phyloP scores from a whole-genome alignment of 805 yeast genomes.

The Kodamaea leandrae region DNA sequence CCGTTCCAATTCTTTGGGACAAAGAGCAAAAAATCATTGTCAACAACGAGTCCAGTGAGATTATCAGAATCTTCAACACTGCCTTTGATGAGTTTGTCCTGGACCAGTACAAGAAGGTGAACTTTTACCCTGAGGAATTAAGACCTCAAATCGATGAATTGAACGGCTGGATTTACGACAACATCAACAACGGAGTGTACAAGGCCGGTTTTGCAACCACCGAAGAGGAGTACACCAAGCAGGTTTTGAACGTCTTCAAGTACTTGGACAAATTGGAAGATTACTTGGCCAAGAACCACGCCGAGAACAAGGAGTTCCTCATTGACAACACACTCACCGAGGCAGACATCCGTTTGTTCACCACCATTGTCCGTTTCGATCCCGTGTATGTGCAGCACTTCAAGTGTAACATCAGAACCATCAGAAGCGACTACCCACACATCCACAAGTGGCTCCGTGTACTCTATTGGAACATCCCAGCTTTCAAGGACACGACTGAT shows the following conservation, averaged over 20 bases:
- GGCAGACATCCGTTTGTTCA: conserved; percentile 83
- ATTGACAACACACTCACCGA: conserved; percentile 73
- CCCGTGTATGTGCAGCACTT: conserved; percentile 94
- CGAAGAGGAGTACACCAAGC: conserved; percentile 76
- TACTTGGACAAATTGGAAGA: conserved; percentile 69
- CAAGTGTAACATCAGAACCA: conserved; percentile 83
- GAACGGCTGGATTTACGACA: conserved; percentile 79
- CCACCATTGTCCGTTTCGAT: conserved; percentile 89
- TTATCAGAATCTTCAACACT: conserved; percentile 77
- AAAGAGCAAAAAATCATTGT: conserved; percentile 78
- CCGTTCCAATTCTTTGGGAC: conserved; percentile 95
- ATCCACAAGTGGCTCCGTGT: conserved; percentile 77
- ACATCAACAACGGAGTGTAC: conserved; percentile 90
- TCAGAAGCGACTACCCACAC: conserved; percentile 75
- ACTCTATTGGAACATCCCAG: conserved; percentile 75
- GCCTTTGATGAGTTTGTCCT: conserved; percentile 64
- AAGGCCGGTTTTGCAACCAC: conserved; percentile 85
- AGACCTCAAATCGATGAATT: conserved; percentile 65
- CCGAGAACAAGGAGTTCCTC: conserved; percentile 33
- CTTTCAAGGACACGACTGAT: conserved; percentile 74
- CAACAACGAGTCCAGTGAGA: conserved; percentile 87
- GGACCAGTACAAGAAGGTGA: conserved; percentile 46
- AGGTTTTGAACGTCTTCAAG: conserved; percentile 60
- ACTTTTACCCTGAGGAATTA: conserved; percentile 60
- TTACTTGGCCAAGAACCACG: conserved; percentile 48